Conservation (phyloP, 2,329 filamentous ascomycete species). For the Microdochium trichocladiopsis region DNA sequence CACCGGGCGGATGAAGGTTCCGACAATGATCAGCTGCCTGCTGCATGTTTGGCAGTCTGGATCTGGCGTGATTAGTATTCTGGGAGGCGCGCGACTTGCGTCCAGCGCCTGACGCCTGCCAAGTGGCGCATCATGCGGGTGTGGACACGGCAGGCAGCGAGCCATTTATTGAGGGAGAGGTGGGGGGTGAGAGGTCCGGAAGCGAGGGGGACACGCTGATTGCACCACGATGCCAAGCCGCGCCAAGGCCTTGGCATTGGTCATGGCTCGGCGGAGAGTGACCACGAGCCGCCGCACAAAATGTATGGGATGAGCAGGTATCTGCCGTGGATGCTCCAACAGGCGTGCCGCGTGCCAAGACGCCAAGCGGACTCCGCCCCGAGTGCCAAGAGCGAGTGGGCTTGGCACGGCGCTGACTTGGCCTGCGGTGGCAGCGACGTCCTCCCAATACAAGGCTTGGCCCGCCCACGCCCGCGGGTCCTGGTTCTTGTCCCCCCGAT, state of each 20-base stretch:
- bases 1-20: background rate
- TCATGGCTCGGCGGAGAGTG: conserved; percentile 11
- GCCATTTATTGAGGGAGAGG: background rate
- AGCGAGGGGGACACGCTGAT: background rate
- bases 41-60: background rate
- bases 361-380: background rate
- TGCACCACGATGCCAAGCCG: conserved; percentile 14
- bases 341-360: background rate
- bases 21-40: background rate
- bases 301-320: conserved; percentile 13
- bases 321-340: conserved; percentile 3
- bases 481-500: background rate
- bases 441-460: background rate
- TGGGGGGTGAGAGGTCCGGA: background rate
- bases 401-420: background rate
- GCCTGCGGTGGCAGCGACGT: background rate
- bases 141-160: background rate
- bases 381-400: background rate
- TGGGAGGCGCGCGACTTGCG: background rate
- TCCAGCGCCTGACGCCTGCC: background rate
- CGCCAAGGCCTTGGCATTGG: conserved; percentile 11
- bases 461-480: background rate
- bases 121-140: background rate
- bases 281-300: conserved; percentile 14
- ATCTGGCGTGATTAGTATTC: background rate